A percentile compares a stretch with the other conserved stretches of the same genome.
Evolutionary conservation across 75 land plant genomes (phyloP).

Genomic region (Picea glauca): DNA sequence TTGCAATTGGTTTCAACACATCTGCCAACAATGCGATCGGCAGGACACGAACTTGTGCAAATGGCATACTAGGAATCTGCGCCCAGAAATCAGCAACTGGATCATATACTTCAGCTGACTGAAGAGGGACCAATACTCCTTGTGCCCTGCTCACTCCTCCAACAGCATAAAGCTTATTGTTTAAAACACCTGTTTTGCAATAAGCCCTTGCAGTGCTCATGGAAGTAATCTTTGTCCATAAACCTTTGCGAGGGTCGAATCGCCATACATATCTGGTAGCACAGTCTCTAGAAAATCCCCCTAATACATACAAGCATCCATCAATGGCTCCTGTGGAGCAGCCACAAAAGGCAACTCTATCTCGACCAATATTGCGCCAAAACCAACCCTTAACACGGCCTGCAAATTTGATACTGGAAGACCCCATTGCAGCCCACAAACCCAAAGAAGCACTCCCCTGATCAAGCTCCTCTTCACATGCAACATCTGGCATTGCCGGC

Average conservation of each 20-base stretch:
- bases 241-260: constrained; percentile 66
- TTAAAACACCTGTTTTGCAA: constrained; percentile 76
- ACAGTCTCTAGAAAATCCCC: constrained; percentile 72
- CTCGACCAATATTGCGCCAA: constrained; percentile 40
- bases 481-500: too few relatives aligned
- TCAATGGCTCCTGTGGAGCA: constrained; percentile 75
- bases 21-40: constrained; percentile 27
- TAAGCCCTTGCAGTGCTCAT: constrained; percentile 85
- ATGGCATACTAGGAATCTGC: constrained; percentile 32
- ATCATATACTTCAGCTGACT: constrained; percentile 37
- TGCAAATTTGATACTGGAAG: constrained; percentile 39
- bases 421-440: constrained; percentile 14
- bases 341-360: constrained; percentile 73
- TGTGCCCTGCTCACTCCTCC: constrained; percentile 26
- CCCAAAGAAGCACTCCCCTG: too few relatives aligned
- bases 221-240: constrained; percentile 65
- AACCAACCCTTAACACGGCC: constrained; percentile 72
- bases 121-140: constrained; percentile 28
- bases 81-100: constrained; percentile 25
- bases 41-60: constrained; percentile 25
- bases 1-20: constrained; percentile 37
- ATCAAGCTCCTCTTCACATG: too few relatives aligned
- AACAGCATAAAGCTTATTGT: constrained; percentile 68
- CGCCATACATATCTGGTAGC: constrained; percentile 75
- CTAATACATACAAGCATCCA: constrained; percentile 86